A percentile compares a stretch with the other conserved stretches of the same genome.
Conservation (phyloP, 371 early-diverging fungal species). For the Mucor racemosus region DNA sequence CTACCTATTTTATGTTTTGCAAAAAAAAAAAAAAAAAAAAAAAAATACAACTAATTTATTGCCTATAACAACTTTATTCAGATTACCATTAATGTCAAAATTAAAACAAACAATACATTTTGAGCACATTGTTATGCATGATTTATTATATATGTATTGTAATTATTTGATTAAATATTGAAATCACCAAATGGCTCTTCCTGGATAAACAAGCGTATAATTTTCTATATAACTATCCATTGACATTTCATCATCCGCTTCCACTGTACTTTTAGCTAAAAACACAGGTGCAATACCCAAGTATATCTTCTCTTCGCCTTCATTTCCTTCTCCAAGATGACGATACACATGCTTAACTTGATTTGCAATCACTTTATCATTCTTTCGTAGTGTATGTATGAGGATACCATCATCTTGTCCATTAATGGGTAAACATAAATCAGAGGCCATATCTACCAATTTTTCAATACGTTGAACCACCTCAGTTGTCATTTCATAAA, state of each 20-base stretch:
- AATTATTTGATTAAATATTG: neutral
- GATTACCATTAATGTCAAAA: neutral
- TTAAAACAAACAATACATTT: no score
- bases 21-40: no score
- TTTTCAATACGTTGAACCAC: constrained; percentile 16
- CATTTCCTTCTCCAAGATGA: neutral
- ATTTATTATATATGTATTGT: neutral
- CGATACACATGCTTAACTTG: constrained; percentile 26
- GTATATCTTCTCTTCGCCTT: neutral
- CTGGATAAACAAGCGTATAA: constrained; percentile 19
- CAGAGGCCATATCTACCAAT: constrained; percentile 29
- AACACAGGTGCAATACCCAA: constrained; percentile 27
- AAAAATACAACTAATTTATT: no score
- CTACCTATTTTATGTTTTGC: no score
- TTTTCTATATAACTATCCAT: constrained; percentile 10
- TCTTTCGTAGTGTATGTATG: neutral
- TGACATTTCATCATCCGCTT: constrained; percentile 13
- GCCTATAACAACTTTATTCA: no score
- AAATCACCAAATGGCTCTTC: constrained; percentile 26
- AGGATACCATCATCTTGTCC: constrained; percentile 24
- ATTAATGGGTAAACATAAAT: constrained; percentile 26
- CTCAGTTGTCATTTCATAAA: constrained; percentile 6
- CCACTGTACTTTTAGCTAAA: constrained; percentile 20
- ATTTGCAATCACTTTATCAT: constrained; percentile 1
- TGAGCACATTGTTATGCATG: no score